Percentiles rank a stretch among this genome's conserved stretches.
Conservation (phyloP, 176 grass and related monocot species). For the Coix lacrymajobi region DNA sequence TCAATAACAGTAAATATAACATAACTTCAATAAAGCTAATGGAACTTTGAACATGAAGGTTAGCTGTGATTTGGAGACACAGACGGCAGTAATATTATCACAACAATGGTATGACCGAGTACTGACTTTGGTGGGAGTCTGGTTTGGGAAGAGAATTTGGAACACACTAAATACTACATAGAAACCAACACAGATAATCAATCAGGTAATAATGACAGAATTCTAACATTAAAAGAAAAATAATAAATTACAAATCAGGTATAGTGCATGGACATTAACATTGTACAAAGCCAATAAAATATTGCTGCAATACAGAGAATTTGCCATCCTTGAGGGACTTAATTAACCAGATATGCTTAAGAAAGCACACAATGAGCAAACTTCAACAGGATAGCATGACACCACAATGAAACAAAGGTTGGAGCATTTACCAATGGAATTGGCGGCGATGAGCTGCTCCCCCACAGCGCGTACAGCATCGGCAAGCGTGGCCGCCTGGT, state of each 20-base stretch:
- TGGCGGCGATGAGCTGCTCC: conserved; percentile 85
- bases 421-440: conserved; percentile 53
- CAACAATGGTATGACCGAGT: neutral
- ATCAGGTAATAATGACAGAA: neutral
- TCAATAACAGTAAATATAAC: neutral
- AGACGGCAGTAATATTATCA: neutral
- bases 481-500: conserved; percentile 62
- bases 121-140: neutral
- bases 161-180: neutral
- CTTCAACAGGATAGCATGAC: neutral
- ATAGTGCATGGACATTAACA: neutral
- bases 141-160: neutral
- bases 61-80: neutral
- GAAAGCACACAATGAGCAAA: neutral
- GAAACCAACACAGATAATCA: neutral
- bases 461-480: conserved; percentile 69
- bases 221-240: neutral
- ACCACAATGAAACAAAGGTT: neutral
- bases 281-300: neutral
- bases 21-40: neutral
- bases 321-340: neutral
- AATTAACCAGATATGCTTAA: neutral
- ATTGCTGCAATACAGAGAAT: neutral
- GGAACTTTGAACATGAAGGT: neutral
- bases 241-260: neutral